Base-by-base conservation (phyloP, 805 yeast species). In the Pichia cephalocereana region DNA sequence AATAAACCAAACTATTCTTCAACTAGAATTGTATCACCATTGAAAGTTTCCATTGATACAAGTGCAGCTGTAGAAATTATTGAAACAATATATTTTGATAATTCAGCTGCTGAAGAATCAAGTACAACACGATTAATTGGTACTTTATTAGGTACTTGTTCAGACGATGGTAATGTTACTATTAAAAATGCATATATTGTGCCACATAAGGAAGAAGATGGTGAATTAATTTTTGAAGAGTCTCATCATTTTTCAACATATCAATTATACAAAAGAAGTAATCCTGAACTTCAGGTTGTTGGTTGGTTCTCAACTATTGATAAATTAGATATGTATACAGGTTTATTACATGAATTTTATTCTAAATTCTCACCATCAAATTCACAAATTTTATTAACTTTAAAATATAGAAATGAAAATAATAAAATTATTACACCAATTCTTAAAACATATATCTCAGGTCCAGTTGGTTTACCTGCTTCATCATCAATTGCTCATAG, bases 91-190 rank as follows among this genome's bases (percentile, higher is more conserved):
- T 69, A 78, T 49, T 74, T 85, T 67, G 66, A 78, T 44, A 79
- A 69, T 65, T 51, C 52, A 32, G 61, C 58, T 30, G 50, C 52
- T n/a, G 60, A 55, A 38, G 47, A 52, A 27, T 71, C 70, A 62
- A 77, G 75, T 54, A 46, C 38, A 12, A 69, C 71, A 54, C 76
- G 93, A 64, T 78, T 83, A 52, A 81, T 88, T 56, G 96, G 96
- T 52, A 85, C 95, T 14, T 73, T 88, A 51, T 70, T 88, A 43
- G 96, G 96, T 34, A 67, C 75, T 43, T 76, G 95, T 64, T 82
- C 90, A 27, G 95, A 87, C 52, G 96, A 87, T 62, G 95, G 95
- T 14, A 69, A 77, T 17, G 73, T 85, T 41, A 91, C 82, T 58
- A 70, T 88, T 57, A 76, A 79, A 61, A 85, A 80, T 53, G 84